Conservation (phyloP, 2,329 filamentous ascomycete species). For the Cladophialophora yegresii region DNA sequence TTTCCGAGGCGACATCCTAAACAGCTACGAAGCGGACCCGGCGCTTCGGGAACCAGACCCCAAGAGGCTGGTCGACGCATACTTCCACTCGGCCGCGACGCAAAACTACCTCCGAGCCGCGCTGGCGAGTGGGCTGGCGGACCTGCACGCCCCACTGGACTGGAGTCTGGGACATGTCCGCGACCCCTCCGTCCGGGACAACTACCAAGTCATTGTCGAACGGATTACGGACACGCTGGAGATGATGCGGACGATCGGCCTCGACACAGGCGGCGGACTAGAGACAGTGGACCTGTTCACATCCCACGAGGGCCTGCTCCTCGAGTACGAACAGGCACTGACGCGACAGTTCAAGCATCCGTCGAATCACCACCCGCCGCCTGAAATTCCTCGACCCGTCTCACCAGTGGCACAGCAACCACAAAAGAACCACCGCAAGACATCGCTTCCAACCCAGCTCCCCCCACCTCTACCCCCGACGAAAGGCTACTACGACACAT, state of each 20-base stretch:
- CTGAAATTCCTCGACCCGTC: conserved; percentile 41
- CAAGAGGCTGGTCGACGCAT: conserved; percentile 79
- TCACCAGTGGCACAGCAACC: conserved; percentile 34
- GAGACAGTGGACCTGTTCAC: conserved; percentile 94
- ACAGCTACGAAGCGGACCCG: conserved; percentile 69
- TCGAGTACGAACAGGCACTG: conserved; percentile 90
- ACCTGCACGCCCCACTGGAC: conserved; percentile 88
- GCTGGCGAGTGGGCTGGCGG: conserved; percentile 83
- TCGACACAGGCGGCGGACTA: conserved; percentile 78
- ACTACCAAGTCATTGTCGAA: conserved; percentile 80
- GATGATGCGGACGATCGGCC: conserved; percentile 92
- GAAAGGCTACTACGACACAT: conserved; percentile 86
- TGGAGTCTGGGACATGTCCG: conserved; percentile 92
- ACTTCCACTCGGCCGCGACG: conserved; percentile 93
- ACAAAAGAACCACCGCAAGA: conserved; percentile 34
- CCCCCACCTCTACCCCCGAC: conserved; percentile 37
- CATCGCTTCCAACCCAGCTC: conserved; percentile 38
- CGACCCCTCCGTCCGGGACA: conserved; percentile 77
- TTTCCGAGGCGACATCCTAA: conserved; percentile 94
- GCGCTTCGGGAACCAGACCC: conserved; percentile 81
- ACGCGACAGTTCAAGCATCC: conserved; percentile 74
- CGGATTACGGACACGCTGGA: conserved; percentile 88
- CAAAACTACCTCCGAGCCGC: conserved; percentile 89
- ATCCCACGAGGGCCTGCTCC: conserved; percentile 87
- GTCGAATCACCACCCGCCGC: conserved; percentile 55